Base-by-base conservation (phyloP, 78 protist species). In the Tieghemostelium lacteum region DNA sequence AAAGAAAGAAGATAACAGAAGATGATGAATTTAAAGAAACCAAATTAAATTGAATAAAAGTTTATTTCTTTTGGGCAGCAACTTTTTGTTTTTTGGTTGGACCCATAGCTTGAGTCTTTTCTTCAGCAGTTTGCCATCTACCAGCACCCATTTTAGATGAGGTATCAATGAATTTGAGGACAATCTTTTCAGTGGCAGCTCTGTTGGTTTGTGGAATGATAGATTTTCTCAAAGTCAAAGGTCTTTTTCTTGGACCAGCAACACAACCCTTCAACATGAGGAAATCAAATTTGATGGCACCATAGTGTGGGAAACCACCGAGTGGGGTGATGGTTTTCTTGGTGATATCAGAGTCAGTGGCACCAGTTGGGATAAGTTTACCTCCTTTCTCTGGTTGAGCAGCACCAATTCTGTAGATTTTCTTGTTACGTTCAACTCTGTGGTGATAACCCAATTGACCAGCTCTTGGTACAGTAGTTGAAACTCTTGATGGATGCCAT, bases 231-330 rank as follows among this genome's bases (percentile, higher is more conserved):
- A 99, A 97, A 31, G 99, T 99, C 73, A 99, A 26, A 60, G 94
- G 98, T 55, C 99, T 98, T 97, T 97, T 97, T 66, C 87, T 54
- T 78, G 98, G 88, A 60, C 99, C 99, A 54, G 92, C 75, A 66
- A 83, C 89, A 63, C 94, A 86, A 58, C 98, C 98, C 96, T 97
- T 98, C 77, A 99, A 1, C 98, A 99, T 97, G 80, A 99, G 58
- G 95, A 85, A 99, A 85, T 99, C 99, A 70, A 97, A 42, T 70
- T 55, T 54, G 80, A 99, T 98, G 28, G 42, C 55, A 85, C 99
- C 99, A 95, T 99, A 99, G 96, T 97, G 98, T 42, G 97, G 97
- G 98, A 98, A 99, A 83, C 99, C 99, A 76, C 99, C 99, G 96
- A 99, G 87, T 52, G 99, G 99, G 92, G 98, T 98, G 97, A 99